Evolutionary conservation across 2,329 filamentous ascomycete genomes (phyloP).

Genomic region (Cladophialophora immunda): DNA sequence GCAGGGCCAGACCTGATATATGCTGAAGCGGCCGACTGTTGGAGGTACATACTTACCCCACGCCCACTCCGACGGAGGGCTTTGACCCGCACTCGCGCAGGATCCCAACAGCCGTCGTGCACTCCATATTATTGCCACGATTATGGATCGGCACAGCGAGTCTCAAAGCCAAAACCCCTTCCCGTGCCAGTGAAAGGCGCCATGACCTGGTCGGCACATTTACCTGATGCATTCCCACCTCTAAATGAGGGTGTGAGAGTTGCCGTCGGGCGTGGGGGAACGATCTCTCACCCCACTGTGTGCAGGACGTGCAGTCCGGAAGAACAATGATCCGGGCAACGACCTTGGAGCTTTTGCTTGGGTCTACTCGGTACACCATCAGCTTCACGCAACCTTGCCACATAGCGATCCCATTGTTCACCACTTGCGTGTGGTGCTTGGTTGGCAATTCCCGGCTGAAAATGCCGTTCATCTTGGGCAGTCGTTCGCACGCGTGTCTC

Average conservation of each 20-base stretch:
- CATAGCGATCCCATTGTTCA: neutral
- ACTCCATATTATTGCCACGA: neutral
- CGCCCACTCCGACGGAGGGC: slow-evolving; percentile 1
- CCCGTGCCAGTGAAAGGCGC: neutral
- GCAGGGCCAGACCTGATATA: slow-evolving; percentile 13
- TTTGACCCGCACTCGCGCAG: neutral
- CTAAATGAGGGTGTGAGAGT: neutral
- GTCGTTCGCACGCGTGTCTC: neutral
- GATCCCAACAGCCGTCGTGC: neutral
- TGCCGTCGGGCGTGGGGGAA: slow-evolving; percentile 5
- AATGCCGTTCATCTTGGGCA: neutral
- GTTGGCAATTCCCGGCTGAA: neutral
- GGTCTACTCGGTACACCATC: neutral
- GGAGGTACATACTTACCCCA: neutral
- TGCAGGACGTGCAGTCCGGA: neutral
- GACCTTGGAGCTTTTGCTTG: neutral
- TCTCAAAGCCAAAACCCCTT: neutral
- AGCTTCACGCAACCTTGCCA: neutral
- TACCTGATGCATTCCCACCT: neutral
- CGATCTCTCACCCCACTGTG: slow-evolving; percentile 2
- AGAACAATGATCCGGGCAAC: neutral
- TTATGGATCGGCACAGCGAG: neutral
- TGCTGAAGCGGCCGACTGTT: slow-evolving; percentile 1
- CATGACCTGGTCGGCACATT: neutral
- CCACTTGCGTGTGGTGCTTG: neutral